Percentiles rank a stretch among this genome's conserved stretches.
Evolutionary conservation across 768 basidiomycete genomes (phyloP).

Genomic region (Boletus fagicola): DNA sequence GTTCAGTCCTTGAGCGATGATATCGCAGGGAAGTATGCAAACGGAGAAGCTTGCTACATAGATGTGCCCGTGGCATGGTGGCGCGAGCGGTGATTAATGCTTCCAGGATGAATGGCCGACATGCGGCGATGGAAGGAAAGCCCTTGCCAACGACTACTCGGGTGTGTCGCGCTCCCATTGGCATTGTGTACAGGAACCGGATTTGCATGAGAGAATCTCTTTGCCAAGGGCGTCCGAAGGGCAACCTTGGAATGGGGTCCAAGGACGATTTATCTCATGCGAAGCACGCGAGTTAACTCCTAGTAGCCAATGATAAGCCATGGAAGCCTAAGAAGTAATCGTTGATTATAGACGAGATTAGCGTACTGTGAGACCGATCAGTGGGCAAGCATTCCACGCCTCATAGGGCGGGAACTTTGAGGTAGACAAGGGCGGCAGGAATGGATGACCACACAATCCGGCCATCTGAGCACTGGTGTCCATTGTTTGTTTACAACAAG

Average conservation of each 20-base stretch:
- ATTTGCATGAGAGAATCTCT: constrained; percentile 31
- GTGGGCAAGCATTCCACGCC: constrained; percentile 3
- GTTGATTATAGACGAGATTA: constrained; percentile 23
- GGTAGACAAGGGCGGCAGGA: constrained; percentile 1
- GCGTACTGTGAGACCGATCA: constrained; percentile 25
- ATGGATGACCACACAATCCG: background rate
- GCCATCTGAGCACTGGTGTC: background rate
- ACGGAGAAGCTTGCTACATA: constrained; percentile 22
- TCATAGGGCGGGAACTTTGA: background rate
- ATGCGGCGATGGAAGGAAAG: constrained; percentile 24
- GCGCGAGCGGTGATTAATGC: constrained; percentile 32
- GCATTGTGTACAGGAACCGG: constrained; percentile 11
- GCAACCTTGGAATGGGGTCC: constrained; percentile 6
- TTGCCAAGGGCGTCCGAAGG: constrained; percentile 1
- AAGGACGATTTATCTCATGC: constrained; percentile 15
- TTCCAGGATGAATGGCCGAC: constrained; percentile 26
- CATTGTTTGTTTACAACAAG: constrained; percentile 7
- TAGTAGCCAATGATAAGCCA: constrained; percentile 17
- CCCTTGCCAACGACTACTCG: constrained; percentile 13
- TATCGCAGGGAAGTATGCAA: constrained; percentile 26
- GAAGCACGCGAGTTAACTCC: constrained; percentile 20
- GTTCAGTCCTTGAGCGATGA: constrained; percentile 23
- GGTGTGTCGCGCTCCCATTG: constrained; percentile 4
- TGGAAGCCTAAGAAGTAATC: constrained; percentile 16
- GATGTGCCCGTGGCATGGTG: constrained; percentile 25